These are phyloP conservation scores for Solanum gracilifrons DNA, from an alignment of 257 asterid genomes.

Conservation along the genomic window DNA sequence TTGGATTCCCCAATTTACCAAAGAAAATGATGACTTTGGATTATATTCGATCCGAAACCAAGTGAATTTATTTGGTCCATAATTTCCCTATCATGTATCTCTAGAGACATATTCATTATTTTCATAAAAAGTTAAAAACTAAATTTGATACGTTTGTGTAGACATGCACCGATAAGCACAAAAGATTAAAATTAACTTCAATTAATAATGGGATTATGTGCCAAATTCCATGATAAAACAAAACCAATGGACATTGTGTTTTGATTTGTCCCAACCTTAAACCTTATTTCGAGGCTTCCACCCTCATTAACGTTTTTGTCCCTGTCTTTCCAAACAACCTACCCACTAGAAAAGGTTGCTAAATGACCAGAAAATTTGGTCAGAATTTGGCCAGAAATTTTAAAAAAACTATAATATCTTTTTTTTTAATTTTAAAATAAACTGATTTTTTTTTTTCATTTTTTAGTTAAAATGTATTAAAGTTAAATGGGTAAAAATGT, in stretches of 20 bases:
- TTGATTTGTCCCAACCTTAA: not conserved
- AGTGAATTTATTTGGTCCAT: not conserved
- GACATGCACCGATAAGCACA: not conserved
- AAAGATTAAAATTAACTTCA: not conserved
- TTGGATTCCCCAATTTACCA: too few species aligned
- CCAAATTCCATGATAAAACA: not conserved
- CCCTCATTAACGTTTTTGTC: not conserved
- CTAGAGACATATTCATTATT: not conserved
- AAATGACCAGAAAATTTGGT: too few species aligned
- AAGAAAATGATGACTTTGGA: too few species aligned
- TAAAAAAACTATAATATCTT: too few species aligned
- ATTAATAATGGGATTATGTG: not conserved
- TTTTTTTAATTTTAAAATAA: too few species aligned
- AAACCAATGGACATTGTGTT: not conserved
- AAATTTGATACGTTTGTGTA: not conserved
- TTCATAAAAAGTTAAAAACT: not conserved
- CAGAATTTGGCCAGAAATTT: too few species aligned
- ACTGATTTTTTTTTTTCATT: too few species aligned
- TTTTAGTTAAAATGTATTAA: too few species aligned
- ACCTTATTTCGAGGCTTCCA: not conserved
- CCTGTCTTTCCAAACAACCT: too few species aligned
- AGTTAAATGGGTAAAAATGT: too few species aligned
- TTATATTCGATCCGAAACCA: rapidly evolving
- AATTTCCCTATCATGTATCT: not conserved
- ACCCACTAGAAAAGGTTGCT: too few species aligned